Evolutionary conservation across 2,329 filamentous ascomycete genomes (phyloP).

Genomic region (Paracamarosporium sp.): DNA sequence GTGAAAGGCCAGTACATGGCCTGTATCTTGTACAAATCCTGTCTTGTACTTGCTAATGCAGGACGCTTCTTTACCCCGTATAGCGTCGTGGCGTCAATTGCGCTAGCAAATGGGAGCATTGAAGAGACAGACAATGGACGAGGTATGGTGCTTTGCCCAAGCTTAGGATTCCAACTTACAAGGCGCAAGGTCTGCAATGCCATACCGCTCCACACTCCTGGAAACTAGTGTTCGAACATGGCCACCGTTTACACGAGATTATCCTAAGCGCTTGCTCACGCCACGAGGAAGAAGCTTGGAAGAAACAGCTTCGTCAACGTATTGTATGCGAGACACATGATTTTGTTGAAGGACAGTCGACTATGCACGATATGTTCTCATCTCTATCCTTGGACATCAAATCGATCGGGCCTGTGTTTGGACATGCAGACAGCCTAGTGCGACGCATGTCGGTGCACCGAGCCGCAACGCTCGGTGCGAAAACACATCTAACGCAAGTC

Average conservation of each 20-base stretch:
- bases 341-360: slow-evolving; percentile 56
- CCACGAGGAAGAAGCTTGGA: slow-evolving; percentile 83
- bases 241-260: slow-evolving; percentile 80
- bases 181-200: slow-evolving; percentile 76
- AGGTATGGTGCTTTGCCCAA: slow-evolving; percentile 55
- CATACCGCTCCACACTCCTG: slow-evolving; percentile 86
- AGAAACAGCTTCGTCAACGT: slow-evolving; percentile 66
- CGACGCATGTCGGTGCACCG: slow-evolving; percentile 80
- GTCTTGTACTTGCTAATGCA: slow-evolving; percentile 76
- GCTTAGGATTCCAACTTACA: not conserved
- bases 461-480: slow-evolving; percentile 75
- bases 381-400: slow-evolving; percentile 75
- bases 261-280: slow-evolving; percentile 86
- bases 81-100: slow-evolving; percentile 76
- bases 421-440: slow-evolving; percentile 70
- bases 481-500: slow-evolving; percentile 73
- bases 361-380: slow-evolving; percentile 61
- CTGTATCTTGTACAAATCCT: slow-evolving; percentile 81
- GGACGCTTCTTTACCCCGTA: slow-evolving; percentile 72
- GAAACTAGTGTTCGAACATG: slow-evolving; percentile 86
- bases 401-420: slow-evolving; percentile 76
- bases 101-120: slow-evolving; percentile 68
- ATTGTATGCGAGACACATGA: slow-evolving; percentile 59
- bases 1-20: slow-evolving; percentile 83
- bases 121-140: slow-evolving; percentile 78